These are phyloP conservation scores for Huntiella moniliformis DNA, from an alignment of 2,329 filamentous ascomycete genomes.

Conservation along the genomic window DNA sequence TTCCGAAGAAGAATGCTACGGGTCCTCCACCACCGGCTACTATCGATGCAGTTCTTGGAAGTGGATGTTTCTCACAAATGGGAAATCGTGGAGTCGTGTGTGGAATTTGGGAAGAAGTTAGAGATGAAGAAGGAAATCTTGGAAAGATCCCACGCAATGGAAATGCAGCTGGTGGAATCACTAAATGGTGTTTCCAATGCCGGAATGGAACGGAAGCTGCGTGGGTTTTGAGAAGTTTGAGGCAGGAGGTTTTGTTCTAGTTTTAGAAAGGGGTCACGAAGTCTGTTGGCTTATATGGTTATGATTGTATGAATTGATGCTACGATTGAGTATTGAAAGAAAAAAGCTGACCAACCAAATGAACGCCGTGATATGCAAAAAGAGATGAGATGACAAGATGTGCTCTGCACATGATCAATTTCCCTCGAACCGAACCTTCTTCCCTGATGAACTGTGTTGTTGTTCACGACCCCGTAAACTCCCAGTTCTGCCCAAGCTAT, in stretches of 20 bases:
- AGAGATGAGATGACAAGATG: no score
- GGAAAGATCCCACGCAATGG: constrained; percentile 33
- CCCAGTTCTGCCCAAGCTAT: no score
- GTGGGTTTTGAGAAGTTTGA: constrained; percentile 37
- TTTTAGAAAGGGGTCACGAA: constrained; percentile 6
- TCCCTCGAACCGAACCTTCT: no score
- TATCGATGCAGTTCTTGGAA: constrained; percentile 68
- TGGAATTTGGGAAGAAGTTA: constrained; percentile 66
- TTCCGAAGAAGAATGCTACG: constrained; percentile 36
- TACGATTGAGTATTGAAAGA: no score
- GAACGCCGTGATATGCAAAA: no score
- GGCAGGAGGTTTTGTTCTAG: constrained; percentile 29
- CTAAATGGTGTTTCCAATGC: constrained; percentile 47
- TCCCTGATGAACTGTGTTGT: no score
- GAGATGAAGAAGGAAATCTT: constrained; percentile 38
- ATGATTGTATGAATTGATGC: background rate
- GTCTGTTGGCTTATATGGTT: background rate
- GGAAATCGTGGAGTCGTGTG: constrained; percentile 75
- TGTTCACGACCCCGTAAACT: no score
- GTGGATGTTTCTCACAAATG: constrained; percentile 67
- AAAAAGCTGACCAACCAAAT: no score
- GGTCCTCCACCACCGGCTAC: constrained; percentile 40
- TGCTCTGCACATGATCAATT: no score
- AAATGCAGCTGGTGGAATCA: constrained; percentile 33
- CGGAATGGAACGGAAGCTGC: constrained; percentile 31